A percentile compares a stretch with the other conserved stretches of the same genome.
Evolutionary conservation across 768 basidiomycete genomes (phyloP).

Genomic region (Boletus barrowsii): DNA sequence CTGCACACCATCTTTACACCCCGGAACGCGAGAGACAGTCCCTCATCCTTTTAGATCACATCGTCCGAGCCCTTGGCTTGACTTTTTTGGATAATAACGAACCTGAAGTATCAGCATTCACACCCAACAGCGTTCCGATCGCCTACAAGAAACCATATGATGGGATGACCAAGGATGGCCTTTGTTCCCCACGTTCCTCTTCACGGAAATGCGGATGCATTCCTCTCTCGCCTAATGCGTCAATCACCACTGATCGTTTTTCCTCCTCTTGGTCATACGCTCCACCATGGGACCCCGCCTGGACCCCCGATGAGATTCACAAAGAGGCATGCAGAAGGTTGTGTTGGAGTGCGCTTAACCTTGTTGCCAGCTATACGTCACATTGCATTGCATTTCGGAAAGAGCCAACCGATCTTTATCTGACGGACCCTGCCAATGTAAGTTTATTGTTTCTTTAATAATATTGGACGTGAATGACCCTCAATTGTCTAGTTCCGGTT

Average conservation of each 20-base stretch:
- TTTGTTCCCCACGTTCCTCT: conserved; percentile 26
- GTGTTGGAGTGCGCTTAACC: conserved; percentile 70
- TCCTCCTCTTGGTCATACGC: conserved; percentile 45
- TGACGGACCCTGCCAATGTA: conserved; percentile 69
- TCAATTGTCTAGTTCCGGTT: conserved; percentile 29
- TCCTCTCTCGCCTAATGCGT: conserved; percentile 34
- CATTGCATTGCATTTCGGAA: conserved; percentile 66
- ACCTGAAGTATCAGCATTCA: conserved; percentile 49
- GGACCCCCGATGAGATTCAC: conserved; percentile 53
- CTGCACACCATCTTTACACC: conserved; percentile 64
- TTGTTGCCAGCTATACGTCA: conserved; percentile 65
- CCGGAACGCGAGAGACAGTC: conserved; percentile 51
- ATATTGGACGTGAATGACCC: conserved; percentile 4
- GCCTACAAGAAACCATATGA: conserved; percentile 35
- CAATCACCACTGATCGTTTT: conserved; percentile 33
- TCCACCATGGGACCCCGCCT: conserved; percentile 60
- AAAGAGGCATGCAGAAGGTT: conserved; percentile 73
- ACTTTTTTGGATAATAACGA: conserved; percentile 58
- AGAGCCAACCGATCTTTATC: conserved; percentile 52
- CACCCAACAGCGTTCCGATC: conserved; percentile 48
- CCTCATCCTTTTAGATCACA: conserved; percentile 58
- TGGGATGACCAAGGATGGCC: conserved; percentile 24
- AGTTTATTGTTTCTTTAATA: conserved; percentile 24
- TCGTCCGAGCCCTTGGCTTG: conserved; percentile 55
- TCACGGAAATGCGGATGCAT: conserved; percentile 48